Percentiles rank a stretch among this genome's conserved stretches.
Conservation (phyloP, 257 asterid genomes). For the Solanum sejunctum region DNA sequence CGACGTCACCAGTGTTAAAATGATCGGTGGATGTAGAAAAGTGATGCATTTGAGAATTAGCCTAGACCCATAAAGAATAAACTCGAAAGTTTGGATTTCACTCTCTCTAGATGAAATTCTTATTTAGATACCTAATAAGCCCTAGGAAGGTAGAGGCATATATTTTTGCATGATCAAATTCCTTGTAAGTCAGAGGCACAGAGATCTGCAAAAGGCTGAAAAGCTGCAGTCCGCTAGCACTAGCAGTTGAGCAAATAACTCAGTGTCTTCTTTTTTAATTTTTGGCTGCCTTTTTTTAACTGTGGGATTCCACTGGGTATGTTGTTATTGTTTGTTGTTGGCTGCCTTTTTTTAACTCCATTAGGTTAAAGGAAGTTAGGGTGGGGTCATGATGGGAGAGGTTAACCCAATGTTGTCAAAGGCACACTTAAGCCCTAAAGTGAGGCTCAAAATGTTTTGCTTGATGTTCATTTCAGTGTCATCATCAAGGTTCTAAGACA, state of each 20-base stretch:
- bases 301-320: too few relatives aligned
- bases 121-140: neutral
- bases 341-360: neutral
- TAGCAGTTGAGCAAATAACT: neutral
- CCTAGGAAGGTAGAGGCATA: neutral
- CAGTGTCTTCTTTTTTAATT: neutral
- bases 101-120: neutral
- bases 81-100: neutral
- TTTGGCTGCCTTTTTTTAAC: neutral
- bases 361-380: neutral
- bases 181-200: neutral
- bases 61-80: neutral
- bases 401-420: neutral
- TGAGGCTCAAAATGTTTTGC: neutral
- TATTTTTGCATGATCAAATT: neutral
- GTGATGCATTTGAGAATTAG: neutral
- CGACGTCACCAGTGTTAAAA: neutral
- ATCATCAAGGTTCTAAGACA: neutral
- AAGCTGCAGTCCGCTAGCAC: neutral
- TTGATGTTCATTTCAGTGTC: neutral
- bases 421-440: neutral
- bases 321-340: too few relatives aligned
- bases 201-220: slow-evolving; percentile 1
- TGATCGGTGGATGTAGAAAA: neutral
- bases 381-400: neutral